Conservation (phyloP, 257 asterid species). For the Pogostemon cablin region DNA sequence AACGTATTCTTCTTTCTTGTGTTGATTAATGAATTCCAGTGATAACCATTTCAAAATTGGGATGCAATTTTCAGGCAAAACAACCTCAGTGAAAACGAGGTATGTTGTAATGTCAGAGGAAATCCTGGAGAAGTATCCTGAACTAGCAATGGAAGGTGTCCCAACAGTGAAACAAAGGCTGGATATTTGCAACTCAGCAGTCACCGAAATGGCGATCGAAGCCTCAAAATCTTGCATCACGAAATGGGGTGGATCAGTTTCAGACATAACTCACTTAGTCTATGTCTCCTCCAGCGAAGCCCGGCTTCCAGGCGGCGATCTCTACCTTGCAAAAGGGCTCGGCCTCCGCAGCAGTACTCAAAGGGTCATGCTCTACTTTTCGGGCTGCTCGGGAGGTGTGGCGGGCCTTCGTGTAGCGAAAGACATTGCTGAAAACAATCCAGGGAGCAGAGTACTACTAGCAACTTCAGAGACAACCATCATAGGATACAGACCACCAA, state of each 20-base stretch:
- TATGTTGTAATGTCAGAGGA: constrained; percentile 98
- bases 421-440: constrained; percentile 94
- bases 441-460: constrained; percentile 73
- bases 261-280: constrained; percentile 85
- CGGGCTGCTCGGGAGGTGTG: constrained; percentile 98
- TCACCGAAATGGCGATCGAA: constrained; percentile 87
- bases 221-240: constrained; percentile 78
- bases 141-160: constrained; percentile 74
- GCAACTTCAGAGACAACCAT: constrained; percentile 93
- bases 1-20: neutral
- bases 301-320: constrained; percentile 94
- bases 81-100: constrained; percentile 92
- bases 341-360: constrained; percentile 69
- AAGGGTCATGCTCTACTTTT: constrained; percentile 78
- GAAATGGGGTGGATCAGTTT: constrained; percentile 72
- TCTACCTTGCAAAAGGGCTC: constrained; percentile 83
- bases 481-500: constrained; percentile 90
- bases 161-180: constrained; percentile 84
- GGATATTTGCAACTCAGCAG: constrained; percentile 87
- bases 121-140: constrained; percentile 80
- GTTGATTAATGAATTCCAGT: neutral
- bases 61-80: constrained; percentile 64
- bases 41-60: no score
- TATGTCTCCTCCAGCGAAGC: constrained; percentile 97
- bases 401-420: constrained; percentile 97